Evolutionary conservation across 441 rosid species (phyloP).

Genomic region (Euphorbia celastroides): DNA sequence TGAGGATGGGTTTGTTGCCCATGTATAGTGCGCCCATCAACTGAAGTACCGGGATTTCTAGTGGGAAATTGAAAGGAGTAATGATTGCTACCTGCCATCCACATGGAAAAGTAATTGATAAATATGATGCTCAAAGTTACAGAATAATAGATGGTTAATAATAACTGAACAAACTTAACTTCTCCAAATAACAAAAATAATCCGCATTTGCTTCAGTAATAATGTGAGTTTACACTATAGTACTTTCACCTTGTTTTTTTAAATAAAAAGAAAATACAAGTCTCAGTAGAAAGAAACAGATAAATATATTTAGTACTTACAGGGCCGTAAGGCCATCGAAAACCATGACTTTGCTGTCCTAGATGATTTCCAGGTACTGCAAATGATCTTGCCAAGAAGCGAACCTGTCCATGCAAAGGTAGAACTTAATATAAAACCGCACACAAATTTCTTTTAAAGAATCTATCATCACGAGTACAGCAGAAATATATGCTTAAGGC

Average conservation of each 20-base stretch:
- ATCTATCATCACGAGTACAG: not conserved
- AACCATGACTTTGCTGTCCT: conserved; percentile 97
- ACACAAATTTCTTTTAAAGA: not conserved
- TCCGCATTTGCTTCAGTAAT: not conserved
- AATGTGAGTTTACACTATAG: not conserved
- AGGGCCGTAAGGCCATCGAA: conserved; percentile 97
- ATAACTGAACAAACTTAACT: not conserved
- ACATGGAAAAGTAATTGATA: conserved; percentile 1
- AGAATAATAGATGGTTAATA: not conserved
- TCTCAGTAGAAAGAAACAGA: not conserved
- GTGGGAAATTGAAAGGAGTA: conserved; percentile 95
- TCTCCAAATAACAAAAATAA: not conserved
- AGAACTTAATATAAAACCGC: conserved; percentile 3
- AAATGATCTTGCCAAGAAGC: conserved; percentile 89
- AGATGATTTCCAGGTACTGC: conserved; percentile 89
- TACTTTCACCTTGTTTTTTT: not conserved
- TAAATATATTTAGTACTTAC: conserved; percentile 44
- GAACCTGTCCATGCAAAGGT: conserved; percentile 49
- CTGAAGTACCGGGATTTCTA: conserved; percentile 96
- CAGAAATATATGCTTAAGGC: conserved; percentile 1
- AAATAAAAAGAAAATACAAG: not conserved
- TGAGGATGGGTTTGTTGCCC: conserved; percentile 96
- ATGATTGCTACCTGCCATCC: conserved; percentile 79
- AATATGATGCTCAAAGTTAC: not conserved
- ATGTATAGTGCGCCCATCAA: conserved; percentile 96